phyloP scores from a whole-genome alignment of 2,329 filamentous ascomycete genomes.

The Diaporthe nobilis region DNA sequence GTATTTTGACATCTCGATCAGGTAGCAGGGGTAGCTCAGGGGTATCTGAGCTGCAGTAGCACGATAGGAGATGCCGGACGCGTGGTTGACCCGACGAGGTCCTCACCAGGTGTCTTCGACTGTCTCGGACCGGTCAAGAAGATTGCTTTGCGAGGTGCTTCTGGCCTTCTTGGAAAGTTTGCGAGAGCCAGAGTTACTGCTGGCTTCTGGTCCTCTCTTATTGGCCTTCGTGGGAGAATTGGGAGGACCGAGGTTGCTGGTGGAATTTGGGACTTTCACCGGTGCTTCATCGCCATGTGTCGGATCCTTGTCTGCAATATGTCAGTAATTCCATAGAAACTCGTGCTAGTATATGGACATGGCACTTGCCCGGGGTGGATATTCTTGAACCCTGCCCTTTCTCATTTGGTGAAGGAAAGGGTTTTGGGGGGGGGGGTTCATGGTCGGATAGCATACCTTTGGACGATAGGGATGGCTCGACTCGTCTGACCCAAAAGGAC shows the following conservation, averaged over 20 bases:
- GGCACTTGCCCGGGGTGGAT: neutral
- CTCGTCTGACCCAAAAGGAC: neutral
- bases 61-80: neutral
- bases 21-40: neutral
- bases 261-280: neutral
- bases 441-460: neutral
- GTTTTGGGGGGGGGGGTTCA: too few species aligned
- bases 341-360: neutral
- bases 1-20: neutral
- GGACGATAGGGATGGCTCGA: neutral
- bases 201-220: neutral
- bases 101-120: neutral
- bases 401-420: too few species aligned
- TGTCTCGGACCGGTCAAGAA: neutral
- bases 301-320: neutral
- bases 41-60: neutral
- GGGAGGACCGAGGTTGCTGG: neutral
- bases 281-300: neutral
- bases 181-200: neutral
- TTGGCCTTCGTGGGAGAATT: neutral
- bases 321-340: neutral
- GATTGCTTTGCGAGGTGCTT: neutral
- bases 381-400: too few species aligned
- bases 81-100: neutral
- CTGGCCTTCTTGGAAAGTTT: neutral